Evolutionary conservation across 768 basidiomycete species (phyloP).

Genomic region (Mycena epipterygia): DNA sequence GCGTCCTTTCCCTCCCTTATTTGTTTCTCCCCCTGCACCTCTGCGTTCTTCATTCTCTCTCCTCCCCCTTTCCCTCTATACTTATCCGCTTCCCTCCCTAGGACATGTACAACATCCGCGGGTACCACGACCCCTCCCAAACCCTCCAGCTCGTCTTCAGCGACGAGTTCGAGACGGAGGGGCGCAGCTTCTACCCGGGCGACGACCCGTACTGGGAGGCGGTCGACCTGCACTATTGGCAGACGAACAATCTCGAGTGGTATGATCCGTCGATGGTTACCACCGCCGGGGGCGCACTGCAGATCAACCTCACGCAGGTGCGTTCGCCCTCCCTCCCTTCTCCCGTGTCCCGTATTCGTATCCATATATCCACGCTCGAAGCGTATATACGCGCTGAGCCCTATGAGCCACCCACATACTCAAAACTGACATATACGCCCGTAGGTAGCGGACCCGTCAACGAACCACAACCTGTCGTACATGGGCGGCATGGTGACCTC

Average conservation of each 20-base stretch:
- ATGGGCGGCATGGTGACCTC: conserved; percentile 38
- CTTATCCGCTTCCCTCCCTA: conserved; percentile 35
- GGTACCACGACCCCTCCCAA: conserved; percentile 51
- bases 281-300: conserved; percentile 77
- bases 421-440: no score
- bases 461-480: conserved; percentile 81
- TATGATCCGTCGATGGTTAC: conserved; percentile 78
- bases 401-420: no score
- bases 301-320: conserved; percentile 76
- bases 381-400: no score
- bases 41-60: not conserved
- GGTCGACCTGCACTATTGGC: conserved; percentile 78
- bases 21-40: not conserved
- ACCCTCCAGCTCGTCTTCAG: conserved; percentile 67
- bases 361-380: no score
- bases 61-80: not conserved
- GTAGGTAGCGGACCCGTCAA: conserved; percentile 53
- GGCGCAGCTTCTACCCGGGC: conserved; percentile 66
- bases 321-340: no score
- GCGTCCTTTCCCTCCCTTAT: not conserved
- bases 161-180: conserved; percentile 77
- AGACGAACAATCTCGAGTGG: conserved; percentile 55
- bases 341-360: no score
- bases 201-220: conserved; percentile 66
- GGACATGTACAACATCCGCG: conserved; percentile 50